Percentiles rank a stretch among this genome's conserved stretches.
phyloP scores from a whole-genome alignment of 208 protist species.

The Entamoeba dispar region DNA sequence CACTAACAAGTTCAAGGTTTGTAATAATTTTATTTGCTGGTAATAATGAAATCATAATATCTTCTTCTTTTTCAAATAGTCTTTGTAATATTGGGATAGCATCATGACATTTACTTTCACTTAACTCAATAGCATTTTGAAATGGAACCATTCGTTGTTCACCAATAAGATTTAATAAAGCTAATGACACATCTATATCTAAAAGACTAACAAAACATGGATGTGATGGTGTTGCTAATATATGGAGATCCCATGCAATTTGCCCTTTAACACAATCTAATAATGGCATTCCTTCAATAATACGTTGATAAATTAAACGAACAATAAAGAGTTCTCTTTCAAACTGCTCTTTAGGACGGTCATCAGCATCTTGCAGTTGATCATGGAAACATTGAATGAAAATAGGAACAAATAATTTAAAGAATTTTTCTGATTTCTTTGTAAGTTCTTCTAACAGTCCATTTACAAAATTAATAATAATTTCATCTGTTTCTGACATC shows the following conservation, averaged over 20 bases:
- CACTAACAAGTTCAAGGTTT: neutral
- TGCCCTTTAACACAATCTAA: neutral
- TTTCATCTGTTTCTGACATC: neutral
- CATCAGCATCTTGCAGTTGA: neutral
- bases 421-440: neutral
- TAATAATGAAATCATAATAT: neutral
- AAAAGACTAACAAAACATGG: neutral
- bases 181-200: neutral
- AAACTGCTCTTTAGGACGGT: neutral
- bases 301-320: neutral
- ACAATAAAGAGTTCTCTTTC: neutral
- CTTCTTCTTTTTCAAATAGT: neutral
- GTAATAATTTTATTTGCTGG: neutral
- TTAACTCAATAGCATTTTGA: neutral
- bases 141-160: neutral
- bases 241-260: neutral
- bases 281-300: neutral
- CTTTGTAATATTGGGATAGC: neutral
- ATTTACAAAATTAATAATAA: neutral
- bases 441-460: neutral
- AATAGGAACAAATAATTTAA: neutral
- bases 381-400: neutral
- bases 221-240: neutral
- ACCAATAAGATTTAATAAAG: neutral
- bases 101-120: neutral